Base-by-base conservation (phyloP, 2,329 filamentous ascomycete species). In the Tolypocladium guangdongense region DNA sequence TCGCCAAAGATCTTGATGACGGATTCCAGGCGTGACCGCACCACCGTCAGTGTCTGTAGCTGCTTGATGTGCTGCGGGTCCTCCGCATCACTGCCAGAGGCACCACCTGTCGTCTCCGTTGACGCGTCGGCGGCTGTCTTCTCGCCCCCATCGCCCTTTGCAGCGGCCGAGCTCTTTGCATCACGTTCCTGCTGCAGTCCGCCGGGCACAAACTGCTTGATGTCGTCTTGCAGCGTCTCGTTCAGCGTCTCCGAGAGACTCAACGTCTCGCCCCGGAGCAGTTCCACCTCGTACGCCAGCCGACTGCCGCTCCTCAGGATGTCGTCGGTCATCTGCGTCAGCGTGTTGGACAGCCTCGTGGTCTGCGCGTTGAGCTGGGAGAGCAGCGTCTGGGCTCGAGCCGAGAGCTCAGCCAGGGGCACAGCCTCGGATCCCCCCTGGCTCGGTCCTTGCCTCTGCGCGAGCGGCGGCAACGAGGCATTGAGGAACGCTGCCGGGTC, bases 1-100 rank as follows among this genome's bases (percentile, higher is more conserved):
- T 95, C 87, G 41, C 91, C 92, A 67, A 99, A 99, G 1, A 86
- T 87, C 67, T 88, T 87, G 63, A 97, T 90, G 27, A 97, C 91
- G 1, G 84, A 80, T 59, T 97, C 91, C 18, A 99, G 78, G n/a
- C 90, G 86, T 2, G 82, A 74, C 50, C 91, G 87, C 32, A 97
- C 90, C 43, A 87, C 79, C 4, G 87, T 88, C 38, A 99, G 77
- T 16, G 87, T 95, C 60, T 88, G 87, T 53, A 99, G 77, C 59
- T 90, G 86, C 51, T 80, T 79, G 58, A 96, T 86, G 68, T 86
- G 89, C 35, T 77, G 73, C 2, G 86, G 87, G 54, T 86, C 82
- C 33, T 71, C 54, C 32, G 59, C 58, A 46, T 60, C 58, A 46
- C 39, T 53, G 37, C 57, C 55, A 2, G 56, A 51, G 10, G 38